Evolutionary conservation across 805 yeast species (phyloP).

Genomic region (Blastobotrys parvus): DNA sequence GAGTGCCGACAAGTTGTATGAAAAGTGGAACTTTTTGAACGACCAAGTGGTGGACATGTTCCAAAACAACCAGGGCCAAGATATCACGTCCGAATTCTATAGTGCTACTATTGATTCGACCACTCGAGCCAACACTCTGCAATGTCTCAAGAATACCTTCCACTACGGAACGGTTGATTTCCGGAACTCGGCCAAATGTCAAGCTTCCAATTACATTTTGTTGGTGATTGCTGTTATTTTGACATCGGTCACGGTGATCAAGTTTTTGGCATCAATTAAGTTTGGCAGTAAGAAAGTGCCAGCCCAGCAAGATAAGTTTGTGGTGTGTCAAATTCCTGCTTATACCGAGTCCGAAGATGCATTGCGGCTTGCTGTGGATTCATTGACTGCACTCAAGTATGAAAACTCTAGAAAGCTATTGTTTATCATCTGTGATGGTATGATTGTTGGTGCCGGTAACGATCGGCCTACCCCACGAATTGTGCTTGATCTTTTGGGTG

Average conservation of each 20-base stretch:
- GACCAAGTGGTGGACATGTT: slow-evolving; percentile 26
- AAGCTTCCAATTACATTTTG: slow-evolving; percentile 32
- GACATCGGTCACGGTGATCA: slow-evolving; percentile 31
- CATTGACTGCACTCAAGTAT: slow-evolving; percentile 45
- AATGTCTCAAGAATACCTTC: slow-evolving; percentile 31
- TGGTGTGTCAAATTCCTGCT: slow-evolving; percentile 36
- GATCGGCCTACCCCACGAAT: slow-evolving; percentile 49
- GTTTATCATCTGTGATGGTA: slow-evolving; percentile 52
- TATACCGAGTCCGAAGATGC: slow-evolving; percentile 53
- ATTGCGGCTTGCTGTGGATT: slow-evolving; percentile 48
- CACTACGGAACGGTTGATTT: slow-evolving; percentile 31
- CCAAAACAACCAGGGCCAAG: slow-evolving; percentile 28
- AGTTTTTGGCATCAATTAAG: slow-evolving; percentile 32
- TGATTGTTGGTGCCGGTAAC: slow-evolving; percentile 53
- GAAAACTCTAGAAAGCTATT: slow-evolving; percentile 50
- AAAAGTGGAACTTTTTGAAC: slow-evolving; percentile 30
- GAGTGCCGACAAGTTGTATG: slow-evolving; percentile 16
- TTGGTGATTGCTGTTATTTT: slow-evolving; percentile 32
- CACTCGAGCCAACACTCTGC: slow-evolving; percentile 20
- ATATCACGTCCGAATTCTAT: slow-evolving; percentile 27
- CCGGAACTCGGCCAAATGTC: slow-evolving; percentile 32
- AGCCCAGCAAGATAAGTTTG: slow-evolving; percentile 32
- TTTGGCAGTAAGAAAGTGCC: slow-evolving; percentile 32
- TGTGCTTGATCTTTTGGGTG: slow-evolving; percentile 39
- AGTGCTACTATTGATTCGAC: slow-evolving; percentile 20